Base-by-base conservation (phyloP, 2,329 filamentous ascomycete genomes). In the Cucurbitaria berberidis region DNA sequence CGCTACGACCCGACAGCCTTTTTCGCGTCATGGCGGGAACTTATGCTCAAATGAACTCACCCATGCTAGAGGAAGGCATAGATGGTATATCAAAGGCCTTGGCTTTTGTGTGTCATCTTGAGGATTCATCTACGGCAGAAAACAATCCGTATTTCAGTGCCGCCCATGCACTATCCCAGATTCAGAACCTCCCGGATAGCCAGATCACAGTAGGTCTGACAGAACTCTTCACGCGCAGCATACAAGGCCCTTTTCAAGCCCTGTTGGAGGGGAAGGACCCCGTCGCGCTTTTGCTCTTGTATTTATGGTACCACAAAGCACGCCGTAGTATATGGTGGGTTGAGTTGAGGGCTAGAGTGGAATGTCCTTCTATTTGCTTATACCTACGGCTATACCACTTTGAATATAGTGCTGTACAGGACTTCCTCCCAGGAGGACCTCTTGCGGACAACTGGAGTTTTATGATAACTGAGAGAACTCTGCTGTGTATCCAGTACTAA, bases 241-340 rank as follows among this genome's bases (percentile, higher is more conserved):
- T 45, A 45, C 16, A 21, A 34, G 42, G 42, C 11, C 5, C 30
- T 32, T 45, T 45, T 19, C n/a, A 30, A 35, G 11, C 27, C 15
- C n/a, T 30, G 19, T 21, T 45, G n/a, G 19, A 6, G n/a, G 27
- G 16, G 6, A 45, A 45, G 24, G 42, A 45, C 21, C 42, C 42
- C 7, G 16, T 45, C 16, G 42, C 42, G 15, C 26, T 45, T 24
- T 34, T 45, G n/a, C n/a, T 45, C 3, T 27, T 45, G 3, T 34
- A 45, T 45, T 19, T 45, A 24, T 45, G 42, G 42, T 45, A 32
- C 13, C 10, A 18, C 9, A 45, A 45, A 27, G 30, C 26, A 15
- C 4, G 42, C 6, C 42, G 42, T 32, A 32, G 42, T 21, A 32
- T 45, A 15, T 45, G 42, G 42, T 45, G 42, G 42, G 29, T 35